Conservation (phyloP, 169 alveolate species). For the Plasmodium cynomolgi region DNA sequence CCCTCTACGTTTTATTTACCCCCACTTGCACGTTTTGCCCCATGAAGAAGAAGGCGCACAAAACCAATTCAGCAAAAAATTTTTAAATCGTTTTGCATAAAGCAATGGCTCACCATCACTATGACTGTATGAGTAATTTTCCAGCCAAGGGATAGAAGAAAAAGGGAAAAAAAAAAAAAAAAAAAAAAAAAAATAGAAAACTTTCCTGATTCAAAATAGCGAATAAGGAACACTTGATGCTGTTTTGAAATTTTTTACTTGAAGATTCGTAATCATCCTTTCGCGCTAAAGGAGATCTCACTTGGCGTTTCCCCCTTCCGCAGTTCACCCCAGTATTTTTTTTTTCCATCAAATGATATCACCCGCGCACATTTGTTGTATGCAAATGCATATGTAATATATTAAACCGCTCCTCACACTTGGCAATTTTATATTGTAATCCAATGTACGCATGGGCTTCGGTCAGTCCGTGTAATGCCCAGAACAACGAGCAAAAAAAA, state of each 20-base stretch:
- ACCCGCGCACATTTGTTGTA: background rate
- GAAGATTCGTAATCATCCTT: background rate
- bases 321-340: background rate
- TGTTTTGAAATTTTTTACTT: background rate
- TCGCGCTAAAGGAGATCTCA: background rate
- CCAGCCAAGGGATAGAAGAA: background rate
- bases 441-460: background rate
- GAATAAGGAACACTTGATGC: background rate
- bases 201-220: background rate
- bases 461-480: background rate
- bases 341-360: background rate
- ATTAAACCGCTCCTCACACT: background rate
- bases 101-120: background rate
- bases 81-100: background rate
- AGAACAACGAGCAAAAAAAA: background rate
- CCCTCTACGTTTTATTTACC: background rate
- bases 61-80: background rate
- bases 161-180: background rate
- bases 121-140: background rate
- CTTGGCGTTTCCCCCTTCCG: background rate
- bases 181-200: background rate
- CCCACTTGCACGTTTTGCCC: background rate
- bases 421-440: background rate
- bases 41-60: background rate
- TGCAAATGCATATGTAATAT: background rate